Base-by-base conservation (phyloP, 345 rosid genomes). In the Schrenkiella parvula region DNA sequence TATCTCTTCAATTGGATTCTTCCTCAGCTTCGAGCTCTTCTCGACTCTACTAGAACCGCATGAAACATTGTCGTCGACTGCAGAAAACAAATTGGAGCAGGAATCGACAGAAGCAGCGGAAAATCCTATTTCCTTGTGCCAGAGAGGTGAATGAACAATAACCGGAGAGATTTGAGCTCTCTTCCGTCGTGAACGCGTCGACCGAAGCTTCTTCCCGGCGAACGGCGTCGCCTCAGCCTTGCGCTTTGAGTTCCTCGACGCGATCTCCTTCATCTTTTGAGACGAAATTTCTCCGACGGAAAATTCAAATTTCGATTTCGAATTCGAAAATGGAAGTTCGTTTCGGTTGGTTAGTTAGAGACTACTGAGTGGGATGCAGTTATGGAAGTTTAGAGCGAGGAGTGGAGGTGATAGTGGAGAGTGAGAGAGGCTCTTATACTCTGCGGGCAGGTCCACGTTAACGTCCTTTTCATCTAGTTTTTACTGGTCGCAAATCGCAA, bases 171-270 rank as follows among this genome's bases (percentile, higher is more conserved):
- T 68, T 39, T 77, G 79, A 22, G 79, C 67, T 53, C 85, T 84
- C 62, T 77, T 80, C 66, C 80, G 71, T 64, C 82, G 89, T 25
- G 82, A 77, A 31, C 71, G 84, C 66, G 78, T 82, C 47, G 93
- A 84, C 1, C 89, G 84, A 70, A 79, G 78, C 80, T 84, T 88
- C 84, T 73, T 83, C 72, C 68, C 70, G 38, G 75, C 48, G 70
- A 42, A 66, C 54, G 60, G 72, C 71, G 60, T 34, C 41, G 55
- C 42, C 51, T 70, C 80, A 18, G 66, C 66, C 79, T 69, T 71
- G n/a, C 71, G 66, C 63, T 71, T 78, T 12, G 51, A 25, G 64
- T 41, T 64, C 48, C 74, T 68, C 64, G 71, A 47, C 68, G 70
- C 58, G 62, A 68, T 72, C 70, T 67, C 76, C 64, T 46, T 81